phyloP scores from a whole-genome alignment of 139 green algal species.

The Tetradesmus lagerheimii region DNA sequence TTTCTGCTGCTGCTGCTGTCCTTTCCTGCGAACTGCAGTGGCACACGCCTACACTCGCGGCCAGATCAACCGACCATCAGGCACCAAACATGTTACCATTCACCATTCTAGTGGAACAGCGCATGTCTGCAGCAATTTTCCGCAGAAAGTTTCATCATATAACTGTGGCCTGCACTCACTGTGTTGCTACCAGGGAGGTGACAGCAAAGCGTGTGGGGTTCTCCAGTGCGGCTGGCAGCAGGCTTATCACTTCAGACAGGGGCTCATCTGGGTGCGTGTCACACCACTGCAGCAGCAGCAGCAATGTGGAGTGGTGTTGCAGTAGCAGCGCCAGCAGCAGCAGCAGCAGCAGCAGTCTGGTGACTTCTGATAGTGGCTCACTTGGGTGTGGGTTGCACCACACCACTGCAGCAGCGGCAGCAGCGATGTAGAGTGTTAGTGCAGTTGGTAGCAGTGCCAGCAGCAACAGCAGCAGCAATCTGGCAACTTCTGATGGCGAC shows the following conservation, averaged over 20 bases:
- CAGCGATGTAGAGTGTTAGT: no score
- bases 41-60: neutral
- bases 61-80: neutral
- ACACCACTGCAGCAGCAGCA: conserved; percentile 20
- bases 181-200: neutral
- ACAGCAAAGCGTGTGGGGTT: conserved; percentile 10
- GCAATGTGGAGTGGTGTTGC: no score
- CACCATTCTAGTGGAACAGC: no score
- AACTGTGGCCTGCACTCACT: no score
- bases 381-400: neutral
- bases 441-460: no score
- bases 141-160: no score
- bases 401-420: neutral
- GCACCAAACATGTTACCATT: no score
- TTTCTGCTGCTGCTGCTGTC: conserved; percentile 9
- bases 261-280: conserved; percentile 25
- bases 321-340: neutral
- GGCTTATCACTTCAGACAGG: conserved; percentile 9
- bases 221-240: conserved; percentile 37
- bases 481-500: no score
- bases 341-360: neutral
- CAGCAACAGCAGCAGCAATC: conserved; percentile 4
- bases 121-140: no score
- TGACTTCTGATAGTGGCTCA: neutral
- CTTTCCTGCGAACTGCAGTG: neutral